These are phyloP conservation scores for Corymbia citriodora DNA, from an alignment of 441 rosid genomes.

Conservation along the genomic window DNA sequence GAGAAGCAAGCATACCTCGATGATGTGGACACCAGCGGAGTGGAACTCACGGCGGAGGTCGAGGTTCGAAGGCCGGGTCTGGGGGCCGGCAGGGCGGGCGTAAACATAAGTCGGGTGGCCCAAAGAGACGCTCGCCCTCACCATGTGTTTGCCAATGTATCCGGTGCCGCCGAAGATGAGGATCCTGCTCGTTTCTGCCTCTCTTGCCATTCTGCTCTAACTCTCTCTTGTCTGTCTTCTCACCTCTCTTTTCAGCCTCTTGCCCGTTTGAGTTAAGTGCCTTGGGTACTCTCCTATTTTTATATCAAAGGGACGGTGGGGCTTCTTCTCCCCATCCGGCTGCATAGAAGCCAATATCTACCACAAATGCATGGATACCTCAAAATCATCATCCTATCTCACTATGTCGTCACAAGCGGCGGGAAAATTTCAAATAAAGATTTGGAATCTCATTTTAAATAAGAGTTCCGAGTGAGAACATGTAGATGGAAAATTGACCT, in stretches of 20 bases:
- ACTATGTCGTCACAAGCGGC: too few relatives aligned
- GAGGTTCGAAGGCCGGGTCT: neutral
- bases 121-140: slow-evolving; percentile 23
- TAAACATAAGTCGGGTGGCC: slow-evolving; percentile 27
- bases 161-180: slow-evolving; percentile 40
- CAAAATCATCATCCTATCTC: too few relatives aligned
- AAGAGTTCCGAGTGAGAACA: too few relatives aligned
- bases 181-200: slow-evolving; percentile 6
- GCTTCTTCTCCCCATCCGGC: neutral
- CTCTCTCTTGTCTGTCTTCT: neutral
- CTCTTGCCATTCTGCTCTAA: neutral
- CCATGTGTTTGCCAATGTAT: slow-evolving; percentile 29
- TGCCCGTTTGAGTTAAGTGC: neutral
- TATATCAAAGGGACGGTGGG: neutral
- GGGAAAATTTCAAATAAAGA: too few relatives aligned
- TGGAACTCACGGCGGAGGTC: slow-evolving; percentile 7
- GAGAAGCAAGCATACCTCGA: slow-evolving; percentile 3
- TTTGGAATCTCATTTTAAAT: too few relatives aligned
- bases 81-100: slow-evolving; percentile 14
- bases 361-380: neutral
- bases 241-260: neutral
- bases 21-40: slow-evolving; percentile 21
- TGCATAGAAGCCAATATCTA: neutral
- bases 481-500: too few relatives aligned
- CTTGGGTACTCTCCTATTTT: neutral